Conservation (phyloP, 768 basidiomycete genomes). For the Russula foetens region DNA sequence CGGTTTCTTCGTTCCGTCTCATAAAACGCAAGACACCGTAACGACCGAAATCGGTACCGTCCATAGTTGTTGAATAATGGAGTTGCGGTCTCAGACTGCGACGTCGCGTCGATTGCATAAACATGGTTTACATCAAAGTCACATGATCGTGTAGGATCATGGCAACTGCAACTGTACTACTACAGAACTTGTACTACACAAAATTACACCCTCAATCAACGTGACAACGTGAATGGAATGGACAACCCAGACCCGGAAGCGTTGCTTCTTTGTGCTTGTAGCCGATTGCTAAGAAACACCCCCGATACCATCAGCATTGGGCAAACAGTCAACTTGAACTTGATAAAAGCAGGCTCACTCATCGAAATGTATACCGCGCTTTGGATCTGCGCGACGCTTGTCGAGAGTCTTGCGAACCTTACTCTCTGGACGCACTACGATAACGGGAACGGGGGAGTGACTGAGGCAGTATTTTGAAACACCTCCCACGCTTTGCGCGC, state of each 20-base stretch:
- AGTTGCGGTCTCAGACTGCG: not conserved
- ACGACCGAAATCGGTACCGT: constrained; percentile 49
- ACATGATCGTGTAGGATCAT: constrained; percentile 12
- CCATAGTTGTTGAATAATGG: constrained; percentile 4
- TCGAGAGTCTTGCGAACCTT: constrained; percentile 79
- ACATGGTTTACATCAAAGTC: constrained; percentile 12
- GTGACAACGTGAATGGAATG: constrained; percentile 9
- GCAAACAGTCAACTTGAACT: not conserved
- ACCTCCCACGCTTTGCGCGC: constrained; percentile 50
- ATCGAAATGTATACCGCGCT: constrained; percentile 80
- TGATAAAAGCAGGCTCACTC: constrained; percentile 31
- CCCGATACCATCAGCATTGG: not conserved
- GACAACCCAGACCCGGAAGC: not conserved
- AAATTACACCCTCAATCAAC: constrained; percentile 2
- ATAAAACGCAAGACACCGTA: constrained; percentile 60
- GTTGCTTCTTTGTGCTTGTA: constrained; percentile 6
- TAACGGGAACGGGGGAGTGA: constrained; percentile 91
- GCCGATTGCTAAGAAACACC: not conserved
- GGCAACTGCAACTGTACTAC: not conserved
- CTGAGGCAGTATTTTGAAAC: constrained; percentile 71
- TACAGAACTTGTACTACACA: not conserved
- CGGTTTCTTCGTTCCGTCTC: constrained; percentile 40
- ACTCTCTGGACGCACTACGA: constrained; percentile 87
- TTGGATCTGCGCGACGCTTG: constrained; percentile 83
- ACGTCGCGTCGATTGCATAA: not conserved